Base-by-base conservation (phyloP, 805 yeast genomes). In the Saccharomycopsis fermentans region DNA sequence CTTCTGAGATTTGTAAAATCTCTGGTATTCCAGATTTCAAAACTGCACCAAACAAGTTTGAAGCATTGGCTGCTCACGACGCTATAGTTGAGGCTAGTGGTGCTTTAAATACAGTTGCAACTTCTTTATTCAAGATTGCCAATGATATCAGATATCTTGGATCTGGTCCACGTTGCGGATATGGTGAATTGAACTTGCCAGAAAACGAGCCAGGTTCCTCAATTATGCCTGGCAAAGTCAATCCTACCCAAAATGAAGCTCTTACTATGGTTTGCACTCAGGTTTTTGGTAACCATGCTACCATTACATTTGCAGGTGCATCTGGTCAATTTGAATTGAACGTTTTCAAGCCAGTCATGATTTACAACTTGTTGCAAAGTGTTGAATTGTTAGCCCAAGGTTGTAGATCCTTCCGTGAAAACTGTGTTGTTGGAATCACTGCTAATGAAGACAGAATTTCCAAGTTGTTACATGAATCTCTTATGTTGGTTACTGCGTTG, bases 171-270 rank as follows among this genome's bases (percentile, higher is more conserved):
- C 86, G 99, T 77, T 92, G 99, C 76, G 99, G 99, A 63, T 94
- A 94, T 76, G 97, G 97, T 58, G 99, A 94, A 77, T 82, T 92
- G 65, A 70, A 90, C 27, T 79, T 92, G 66, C 99, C 99, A 63
- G 98, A 92, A 78, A 92, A 92, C 74, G 99, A 92, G 78, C 99
- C 99, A 59, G 99, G 99, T 69, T 90, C 97, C 61, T 90, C 97
- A 29, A 92, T 92, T 74, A 92, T 92, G 99, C 99, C 99, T 56
- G 99, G 99, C 70, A 92, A 92, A 78, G 97, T 92, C 63, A 92
- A 92, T 81, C 99, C 99, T 64, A 94, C 99, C 58, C 99, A 92
- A 79, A 90, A 90, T 74, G 99, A 92, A 80, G 99, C 99, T 56
- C 77, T 94, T 72, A 94, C 98, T 65, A 95, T 94, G 96, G 97